phyloP scores from a whole-genome alignment of 192 early-diverging fungal species.

The Phlyctochytrium bullatum region DNA sequence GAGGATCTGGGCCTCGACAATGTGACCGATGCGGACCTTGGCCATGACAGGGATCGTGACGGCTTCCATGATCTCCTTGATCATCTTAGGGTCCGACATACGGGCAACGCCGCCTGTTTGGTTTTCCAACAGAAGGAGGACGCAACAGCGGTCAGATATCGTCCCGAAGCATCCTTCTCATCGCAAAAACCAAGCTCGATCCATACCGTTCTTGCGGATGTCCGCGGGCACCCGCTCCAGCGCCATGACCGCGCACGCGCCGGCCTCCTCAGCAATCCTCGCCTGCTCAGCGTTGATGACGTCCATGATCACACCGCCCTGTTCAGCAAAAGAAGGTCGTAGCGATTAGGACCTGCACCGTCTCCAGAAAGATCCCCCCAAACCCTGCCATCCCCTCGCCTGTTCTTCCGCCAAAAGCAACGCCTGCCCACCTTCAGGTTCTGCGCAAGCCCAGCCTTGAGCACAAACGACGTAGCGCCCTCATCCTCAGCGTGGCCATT shows the following conservation, averaged over 20 bases:
- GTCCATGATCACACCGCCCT: constrained; percentile 99
- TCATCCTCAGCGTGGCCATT: constrained; percentile 15
- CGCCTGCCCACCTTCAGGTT: constrained; percentile 80
- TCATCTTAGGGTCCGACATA: constrained; percentile 98
- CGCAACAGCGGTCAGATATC: too few relatives aligned
- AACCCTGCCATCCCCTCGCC: neutral
- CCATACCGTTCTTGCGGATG: constrained; percentile 93
- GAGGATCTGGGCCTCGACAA: constrained; percentile 98
- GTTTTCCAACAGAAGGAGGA: too few relatives aligned
- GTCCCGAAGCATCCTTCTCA: too few relatives aligned
- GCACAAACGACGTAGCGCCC: constrained; percentile 57
- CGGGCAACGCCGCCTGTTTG: constrained; percentile 82
- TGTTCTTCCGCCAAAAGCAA: too few relatives aligned
- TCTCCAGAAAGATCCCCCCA: too few relatives aligned
- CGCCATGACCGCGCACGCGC: constrained; percentile 97
- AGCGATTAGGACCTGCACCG: neutral
- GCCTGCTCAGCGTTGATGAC: constrained; percentile 97
- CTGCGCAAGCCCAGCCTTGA: constrained; percentile 96
- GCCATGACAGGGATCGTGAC: constrained; percentile 99
- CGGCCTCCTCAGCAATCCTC: constrained; percentile 94
- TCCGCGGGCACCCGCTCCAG: constrained; percentile 98
- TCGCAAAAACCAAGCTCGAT: too few relatives aligned
- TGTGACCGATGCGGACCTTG: constrained; percentile 97
- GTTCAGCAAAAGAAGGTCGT: constrained; percentile 7
- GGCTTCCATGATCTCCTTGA: constrained; percentile 91